phyloP scores from a whole-genome alignment of 2,329 filamentous ascomycete genomes.

The Pestalotiopsis fici region DNA sequence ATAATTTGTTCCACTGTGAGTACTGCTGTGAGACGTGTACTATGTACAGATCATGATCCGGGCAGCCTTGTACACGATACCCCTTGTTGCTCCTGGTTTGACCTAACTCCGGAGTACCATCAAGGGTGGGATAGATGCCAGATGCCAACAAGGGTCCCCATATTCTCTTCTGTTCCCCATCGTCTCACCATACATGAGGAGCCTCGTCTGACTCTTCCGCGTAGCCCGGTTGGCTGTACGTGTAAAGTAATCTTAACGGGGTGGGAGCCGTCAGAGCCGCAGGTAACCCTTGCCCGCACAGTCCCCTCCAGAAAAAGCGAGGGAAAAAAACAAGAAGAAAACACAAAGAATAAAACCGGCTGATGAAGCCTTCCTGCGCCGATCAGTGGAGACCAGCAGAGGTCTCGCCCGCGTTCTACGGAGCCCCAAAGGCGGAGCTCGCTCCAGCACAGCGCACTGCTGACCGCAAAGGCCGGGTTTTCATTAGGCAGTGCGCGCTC shows the following conservation, averaged over 20 bases:
- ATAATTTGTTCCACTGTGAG: not conserved
- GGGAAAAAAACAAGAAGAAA: not conserved
- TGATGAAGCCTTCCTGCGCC: not conserved
- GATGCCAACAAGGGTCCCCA: too few relatives aligned
- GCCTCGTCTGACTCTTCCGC: not conserved
- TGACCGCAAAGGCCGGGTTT: not conserved
- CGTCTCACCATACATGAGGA: not conserved
- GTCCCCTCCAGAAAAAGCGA: not conserved
- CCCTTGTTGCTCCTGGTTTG: not conserved
- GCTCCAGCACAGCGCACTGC: not conserved
- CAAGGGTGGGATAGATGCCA: too few relatives aligned
- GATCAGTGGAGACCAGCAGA: not conserved
- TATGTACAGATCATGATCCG: not conserved
- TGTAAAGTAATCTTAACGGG: not conserved
- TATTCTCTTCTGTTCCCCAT: not conserved
- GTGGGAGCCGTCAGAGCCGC: not conserved
- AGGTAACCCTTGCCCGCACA: not conserved
- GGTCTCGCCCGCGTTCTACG: constrained; percentile 2
- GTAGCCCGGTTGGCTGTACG: not conserved
- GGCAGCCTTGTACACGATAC: not conserved
- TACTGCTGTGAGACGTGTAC: not conserved
- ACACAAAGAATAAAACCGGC: not conserved
- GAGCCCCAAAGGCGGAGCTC: not conserved
- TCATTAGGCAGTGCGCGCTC: not conserved
- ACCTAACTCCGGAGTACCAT: not conserved